A percentile compares a stretch with the other conserved stretches of the same genome.
These are phyloP conservation scores for Acrocalymma vagum DNA, from an alignment of 2,329 filamentous ascomycete species.

Conservation along the genomic window DNA sequence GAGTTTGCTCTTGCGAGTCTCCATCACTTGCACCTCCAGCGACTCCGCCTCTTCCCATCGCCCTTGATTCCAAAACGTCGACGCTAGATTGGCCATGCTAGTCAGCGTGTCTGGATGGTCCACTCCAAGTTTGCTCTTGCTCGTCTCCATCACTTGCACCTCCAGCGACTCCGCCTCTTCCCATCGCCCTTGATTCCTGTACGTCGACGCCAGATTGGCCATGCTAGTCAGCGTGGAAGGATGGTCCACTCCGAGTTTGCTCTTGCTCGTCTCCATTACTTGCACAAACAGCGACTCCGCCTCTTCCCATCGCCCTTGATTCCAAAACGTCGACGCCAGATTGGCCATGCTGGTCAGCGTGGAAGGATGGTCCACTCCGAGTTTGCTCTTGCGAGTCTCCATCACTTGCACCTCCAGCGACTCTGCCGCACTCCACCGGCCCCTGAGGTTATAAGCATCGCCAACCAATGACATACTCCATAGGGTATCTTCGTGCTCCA, in stretches of 20 bases:
- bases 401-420: constrained; percentile 6
- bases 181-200: constrained; percentile 8
- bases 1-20: constrained; percentile 6
- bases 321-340: constrained; percentile 2
- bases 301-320: no score
- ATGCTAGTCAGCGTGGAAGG: constrained; percentile 17
- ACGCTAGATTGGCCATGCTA: constrained; percentile 5
- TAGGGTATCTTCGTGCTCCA: constrained; percentile 6
- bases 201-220: constrained; percentile 9
- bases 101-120: constrained; percentile 8
- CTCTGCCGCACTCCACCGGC: constrained; percentile 3
- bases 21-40: neutral
- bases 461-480: constrained; percentile 6
- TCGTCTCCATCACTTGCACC: neutral
- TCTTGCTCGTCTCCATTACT: constrained; percentile 11
- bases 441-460: neutral
- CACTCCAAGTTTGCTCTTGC: neutral
- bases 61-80: neutral
- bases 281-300: constrained; percentile 7
- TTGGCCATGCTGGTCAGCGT: constrained; percentile 10
- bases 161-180: constrained; percentile 7
- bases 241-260: constrained; percentile 10
- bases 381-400: constrained; percentile 8
- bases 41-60: constrained; percentile 2
- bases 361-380: constrained; percentile 9